These are phyloP conservation scores for Leccinum brunneo-olivaceum DNA, from an alignment of 1,284 basidiomycete species.

Conservation along the genomic window DNA sequence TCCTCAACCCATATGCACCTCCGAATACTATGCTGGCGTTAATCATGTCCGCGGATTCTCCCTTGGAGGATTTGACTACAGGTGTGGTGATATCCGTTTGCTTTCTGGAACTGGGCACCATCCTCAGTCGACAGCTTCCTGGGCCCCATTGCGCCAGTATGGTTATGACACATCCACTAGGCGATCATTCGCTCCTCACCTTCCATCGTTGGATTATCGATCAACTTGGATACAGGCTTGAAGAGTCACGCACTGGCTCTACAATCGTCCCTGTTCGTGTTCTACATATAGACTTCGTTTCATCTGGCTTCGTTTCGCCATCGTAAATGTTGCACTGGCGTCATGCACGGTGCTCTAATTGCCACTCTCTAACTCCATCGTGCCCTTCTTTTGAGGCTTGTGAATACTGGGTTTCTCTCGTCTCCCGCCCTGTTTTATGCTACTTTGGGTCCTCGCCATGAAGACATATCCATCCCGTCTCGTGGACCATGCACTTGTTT, in stretches of 20 bases:
- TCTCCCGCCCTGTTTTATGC: constrained; percentile 24
- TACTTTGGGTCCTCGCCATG: constrained; percentile 33
- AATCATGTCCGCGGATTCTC: constrained; percentile 57
- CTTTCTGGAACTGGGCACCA: constrained; percentile 35
- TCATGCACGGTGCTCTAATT: constrained; percentile 29
- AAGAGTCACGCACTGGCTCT: no score
- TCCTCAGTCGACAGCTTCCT: constrained; percentile 34
- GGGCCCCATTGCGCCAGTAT: constrained; percentile 38
- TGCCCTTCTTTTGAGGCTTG: constrained; percentile 30
- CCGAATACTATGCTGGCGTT: constrained; percentile 40
- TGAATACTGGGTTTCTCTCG: constrained; percentile 33
- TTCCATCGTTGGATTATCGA: constrained; percentile 35
- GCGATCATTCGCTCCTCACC: constrained; percentile 34
- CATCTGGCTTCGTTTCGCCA: constrained; percentile 16
- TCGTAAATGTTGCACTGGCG: constrained; percentile 26
- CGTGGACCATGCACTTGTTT: constrained; percentile 26
- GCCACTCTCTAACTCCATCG: constrained; percentile 31
- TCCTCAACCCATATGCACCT: constrained; percentile 51
- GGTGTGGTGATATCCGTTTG: constrained; percentile 40
- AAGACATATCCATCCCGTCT: constrained; percentile 66
- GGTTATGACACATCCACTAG: constrained; percentile 34
- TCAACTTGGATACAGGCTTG: constrained; percentile 48
- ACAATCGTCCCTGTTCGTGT: not conserved
- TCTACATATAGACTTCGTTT: constrained; percentile 16
- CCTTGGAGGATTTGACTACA: constrained; percentile 48